Evolutionary conservation across 2,329 filamentous ascomycete species (phyloP), one percentile per base, ranked within the genome.

Genomic region (Xenoacremonium recifei): DNA sequence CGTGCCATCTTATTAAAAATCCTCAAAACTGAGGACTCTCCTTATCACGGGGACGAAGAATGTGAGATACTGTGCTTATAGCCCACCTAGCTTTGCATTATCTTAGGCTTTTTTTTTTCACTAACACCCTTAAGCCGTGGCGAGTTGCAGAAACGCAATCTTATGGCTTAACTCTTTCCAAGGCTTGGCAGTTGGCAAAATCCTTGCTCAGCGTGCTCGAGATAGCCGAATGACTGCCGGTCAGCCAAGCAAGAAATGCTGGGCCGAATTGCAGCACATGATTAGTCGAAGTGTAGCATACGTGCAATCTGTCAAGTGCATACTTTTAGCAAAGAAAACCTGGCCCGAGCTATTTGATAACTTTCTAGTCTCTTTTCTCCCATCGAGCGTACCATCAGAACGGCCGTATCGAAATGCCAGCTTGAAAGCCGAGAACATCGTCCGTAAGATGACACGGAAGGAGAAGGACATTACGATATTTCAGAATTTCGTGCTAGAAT

Each of bases 281-380:
- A 39, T 51, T 3, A 51, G 40, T 13, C 49, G 57, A 2, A 45
- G 52, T 1, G 19, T 41, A 1, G 50, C 57, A 3, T 58, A 57
- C 39, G 34, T 34, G 1, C 31, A 47, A 5, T 50, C 53, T 2
- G 41, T 44, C 1, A 35, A 41, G 9, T 49, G 48, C 31, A 45
- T 59, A 0, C 27, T 55, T 1, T 17, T 37, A 6, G 54, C 54
- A 6, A 43, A 42, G 3, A 21, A 29, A 0, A 43, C 38, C 11
- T 65, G 63, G 52, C 60, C 58, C 0, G 21, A 30, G 5, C 49
- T 65, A 3, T 64, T 66, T 6, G 29, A 49, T 16, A 47, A 55
- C n/a, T 58, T 62, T 17, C 35, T 51, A 6, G 40, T 67, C 3
- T 49, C 40, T 0, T 44, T 35, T 10, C 20, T 62, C 3, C 43